Percentiles rank a stretch among this genome's conserved stretches.
Evolutionary conservation across 768 basidiomycete species (phyloP).

Genomic region (Suillus luteus): DNA sequence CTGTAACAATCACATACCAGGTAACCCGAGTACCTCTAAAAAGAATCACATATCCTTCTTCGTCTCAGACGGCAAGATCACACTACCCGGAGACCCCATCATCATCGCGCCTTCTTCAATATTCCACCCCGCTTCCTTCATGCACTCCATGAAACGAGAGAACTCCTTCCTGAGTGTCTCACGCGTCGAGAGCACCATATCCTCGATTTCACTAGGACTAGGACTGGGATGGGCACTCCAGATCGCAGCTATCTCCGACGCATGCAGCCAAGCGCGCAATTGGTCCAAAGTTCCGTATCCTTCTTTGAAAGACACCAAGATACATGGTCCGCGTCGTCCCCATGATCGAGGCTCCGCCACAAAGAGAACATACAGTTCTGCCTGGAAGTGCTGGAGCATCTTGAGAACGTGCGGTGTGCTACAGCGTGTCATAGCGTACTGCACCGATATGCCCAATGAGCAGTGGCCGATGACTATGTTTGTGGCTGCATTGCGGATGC

Average conservation of each 20-base stretch:
- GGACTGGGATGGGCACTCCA: slow-evolving; percentile 10
- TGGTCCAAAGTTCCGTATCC: slow-evolving; percentile 49
- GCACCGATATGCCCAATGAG: slow-evolving; percentile 51
- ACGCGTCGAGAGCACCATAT: slow-evolving; percentile 18
- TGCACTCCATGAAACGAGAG: slow-evolving; percentile 22
- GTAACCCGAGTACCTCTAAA: background rate
- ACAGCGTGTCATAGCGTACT: slow-evolving; percentile 19
- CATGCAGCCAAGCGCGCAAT: slow-evolving; percentile 54
- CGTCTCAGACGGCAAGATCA: slow-evolving; percentile 19
- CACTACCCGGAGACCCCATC: slow-evolving; percentile 29
- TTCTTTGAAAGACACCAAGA: slow-evolving; percentile 54
- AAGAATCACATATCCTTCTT: background rate
- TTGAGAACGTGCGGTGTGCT: slow-evolving; percentile 20
- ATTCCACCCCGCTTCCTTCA: slow-evolving; percentile 40
- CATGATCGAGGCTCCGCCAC: slow-evolving; percentile 27
- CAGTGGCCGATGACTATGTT: slow-evolving; percentile 45
- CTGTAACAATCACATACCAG: background rate
- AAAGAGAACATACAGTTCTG: slow-evolving; percentile 58
- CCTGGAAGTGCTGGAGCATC: slow-evolving; percentile 42
- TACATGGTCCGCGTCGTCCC: background rate
- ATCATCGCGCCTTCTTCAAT: slow-evolving; percentile 33
- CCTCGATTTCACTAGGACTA: slow-evolving; percentile 5
- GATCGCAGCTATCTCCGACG: slow-evolving; percentile 21
- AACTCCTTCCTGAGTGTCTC: slow-evolving; percentile 16
- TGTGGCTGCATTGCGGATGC: slow-evolving; percentile 40